These are phyloP conservation scores for Pistacia vera DNA, from an alignment of 345 rosid species.

Conservation along the genomic window DNA sequence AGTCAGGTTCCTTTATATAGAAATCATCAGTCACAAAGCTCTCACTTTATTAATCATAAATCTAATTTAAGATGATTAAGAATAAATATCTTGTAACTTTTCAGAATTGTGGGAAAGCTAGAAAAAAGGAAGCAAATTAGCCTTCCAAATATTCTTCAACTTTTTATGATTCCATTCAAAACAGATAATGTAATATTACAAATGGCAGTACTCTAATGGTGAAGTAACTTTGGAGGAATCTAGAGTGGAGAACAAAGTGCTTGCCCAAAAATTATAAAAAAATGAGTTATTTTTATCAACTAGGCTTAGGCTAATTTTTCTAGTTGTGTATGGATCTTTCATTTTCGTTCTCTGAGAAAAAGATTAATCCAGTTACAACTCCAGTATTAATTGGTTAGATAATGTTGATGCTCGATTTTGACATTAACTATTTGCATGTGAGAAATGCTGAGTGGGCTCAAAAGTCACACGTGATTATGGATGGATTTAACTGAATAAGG, in stretches of 20 bases:
- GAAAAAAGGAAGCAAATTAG: not conserved
- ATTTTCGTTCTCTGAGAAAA: no score
- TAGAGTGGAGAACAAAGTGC: not conserved
- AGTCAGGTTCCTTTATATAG: not conserved
- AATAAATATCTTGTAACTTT: not conserved
- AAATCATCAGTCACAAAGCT: not conserved
- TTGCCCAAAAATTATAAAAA: not conserved
- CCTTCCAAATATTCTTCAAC: not conserved
- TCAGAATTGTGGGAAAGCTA: not conserved
- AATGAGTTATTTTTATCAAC: no score
- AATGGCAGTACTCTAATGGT: not conserved
- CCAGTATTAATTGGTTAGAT: no score
- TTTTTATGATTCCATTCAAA: constrained; percentile 5
- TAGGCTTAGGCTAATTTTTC: no score
- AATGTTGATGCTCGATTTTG: no score
- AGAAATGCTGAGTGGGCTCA: no score
- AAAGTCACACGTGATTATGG: no score
- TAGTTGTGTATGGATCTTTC: no score
- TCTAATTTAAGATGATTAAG: not conserved
- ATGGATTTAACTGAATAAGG: no score
- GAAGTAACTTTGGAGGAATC: not conserved
- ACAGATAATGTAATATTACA: not conserved
- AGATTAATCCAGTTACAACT: no score
- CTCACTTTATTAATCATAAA: no score
- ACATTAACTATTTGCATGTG: no score